phyloP scores from a whole-genome alignment of 371 early-diverging fungal genomes.

The Entomophthora muscae region DNA sequence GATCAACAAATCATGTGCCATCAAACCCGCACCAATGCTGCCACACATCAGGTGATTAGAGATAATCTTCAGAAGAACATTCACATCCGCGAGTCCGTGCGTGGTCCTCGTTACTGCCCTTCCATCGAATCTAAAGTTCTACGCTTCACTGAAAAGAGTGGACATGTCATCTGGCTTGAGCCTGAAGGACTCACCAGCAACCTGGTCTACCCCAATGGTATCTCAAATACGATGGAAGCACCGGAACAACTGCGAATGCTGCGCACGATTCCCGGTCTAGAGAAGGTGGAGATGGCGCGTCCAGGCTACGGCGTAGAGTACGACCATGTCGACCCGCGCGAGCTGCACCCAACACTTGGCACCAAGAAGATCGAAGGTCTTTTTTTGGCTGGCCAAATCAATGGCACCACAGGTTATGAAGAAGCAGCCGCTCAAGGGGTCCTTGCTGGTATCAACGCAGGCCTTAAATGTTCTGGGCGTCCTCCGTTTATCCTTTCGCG shows the following conservation, averaged over 20 bases:
- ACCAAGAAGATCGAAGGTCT: slow-evolving; percentile 58
- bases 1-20: slow-evolving; percentile 50
- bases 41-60: slow-evolving; percentile 45
- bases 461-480: slow-evolving; percentile 25
- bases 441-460: slow-evolving; percentile 74
- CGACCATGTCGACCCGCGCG: slow-evolving; percentile 71
- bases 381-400: slow-evolving; percentile 73
- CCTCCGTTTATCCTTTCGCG: slow-evolving; percentile 48
- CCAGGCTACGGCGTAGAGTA: slow-evolving; percentile 78
- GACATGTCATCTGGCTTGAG: slow-evolving; percentile 66
- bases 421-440: slow-evolving; percentile 74
- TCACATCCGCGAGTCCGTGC: slow-evolving; percentile 66
- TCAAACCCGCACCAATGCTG: slow-evolving; percentile 53
- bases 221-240: slow-evolving; percentile 69
- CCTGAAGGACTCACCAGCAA: slow-evolving; percentile 51
- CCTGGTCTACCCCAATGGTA: slow-evolving; percentile 68
- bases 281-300: slow-evolving; percentile 52
- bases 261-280: slow-evolving; percentile 54
- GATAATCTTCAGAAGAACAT: slow-evolving; percentile 59
- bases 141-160: slow-evolving; percentile 40
- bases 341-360: slow-evolving; percentile 54
- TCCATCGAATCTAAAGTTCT: slow-evolving; percentile 68
- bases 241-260: slow-evolving; percentile 50
- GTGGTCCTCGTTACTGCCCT: slow-evolving; percentile 74
- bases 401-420: slow-evolving; percentile 79